Percentiles rank a stretch among this genome's conserved stretches.
phyloP scores from a whole-genome alignment of 495 filamentous ascomycete genomes.

The Schizothecium vesticola region DNA sequence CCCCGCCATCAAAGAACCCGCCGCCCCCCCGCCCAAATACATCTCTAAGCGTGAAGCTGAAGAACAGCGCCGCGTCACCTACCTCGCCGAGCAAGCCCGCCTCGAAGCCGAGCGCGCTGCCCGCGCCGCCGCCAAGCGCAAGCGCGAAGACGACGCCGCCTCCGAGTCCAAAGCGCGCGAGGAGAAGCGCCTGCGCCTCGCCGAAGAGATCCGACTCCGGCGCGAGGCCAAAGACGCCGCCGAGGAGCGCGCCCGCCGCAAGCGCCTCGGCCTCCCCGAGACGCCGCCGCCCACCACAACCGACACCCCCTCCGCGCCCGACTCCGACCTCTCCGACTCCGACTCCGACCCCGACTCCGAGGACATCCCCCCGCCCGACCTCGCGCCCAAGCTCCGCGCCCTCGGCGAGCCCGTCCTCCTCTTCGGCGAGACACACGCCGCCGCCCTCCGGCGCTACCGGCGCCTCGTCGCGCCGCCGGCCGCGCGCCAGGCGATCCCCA shows the following conservation, averaged over 20 bases:
- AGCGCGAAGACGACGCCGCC: slow-evolving; percentile 82
- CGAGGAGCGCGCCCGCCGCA: slow-evolving; percentile 45
- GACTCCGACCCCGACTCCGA: slow-evolving; percentile 29
- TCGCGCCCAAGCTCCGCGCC: slow-evolving; percentile 59
- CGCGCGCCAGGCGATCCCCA: slow-evolving; percentile 53
- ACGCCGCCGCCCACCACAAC: slow-evolving; percentile 38
- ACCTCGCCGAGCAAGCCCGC: slow-evolving; percentile 69
- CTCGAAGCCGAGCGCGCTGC: slow-evolving; percentile 64
- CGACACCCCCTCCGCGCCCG: slow-evolving; percentile 16
- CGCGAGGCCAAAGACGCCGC: slow-evolving; percentile 66
- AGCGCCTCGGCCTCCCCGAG: slow-evolving; percentile 63
- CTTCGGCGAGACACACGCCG: slow-evolving; percentile 78
- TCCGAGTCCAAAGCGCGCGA: slow-evolving; percentile 61
- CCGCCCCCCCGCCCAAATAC: slow-evolving; percentile 54
- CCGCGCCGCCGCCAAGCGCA: slow-evolving; percentile 68
- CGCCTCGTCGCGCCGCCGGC: slow-evolving; percentile 40
- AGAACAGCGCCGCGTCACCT: slow-evolving; percentile 72
- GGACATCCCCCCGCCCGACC: slow-evolving; percentile 68
- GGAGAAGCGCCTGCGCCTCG: slow-evolving; percentile 71
- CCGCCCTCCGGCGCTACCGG: slow-evolving; percentile 63
- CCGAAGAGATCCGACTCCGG: slow-evolving; percentile 65
- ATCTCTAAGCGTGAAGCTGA: slow-evolving; percentile 82
- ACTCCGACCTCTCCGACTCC: slow-evolving; percentile 40
- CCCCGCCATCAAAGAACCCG: slow-evolving; percentile 6
- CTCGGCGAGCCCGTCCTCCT: slow-evolving; percentile 67